Base-by-base conservation (phyloP, 805 yeast species). In the Barnettozyma vustinii region DNA sequence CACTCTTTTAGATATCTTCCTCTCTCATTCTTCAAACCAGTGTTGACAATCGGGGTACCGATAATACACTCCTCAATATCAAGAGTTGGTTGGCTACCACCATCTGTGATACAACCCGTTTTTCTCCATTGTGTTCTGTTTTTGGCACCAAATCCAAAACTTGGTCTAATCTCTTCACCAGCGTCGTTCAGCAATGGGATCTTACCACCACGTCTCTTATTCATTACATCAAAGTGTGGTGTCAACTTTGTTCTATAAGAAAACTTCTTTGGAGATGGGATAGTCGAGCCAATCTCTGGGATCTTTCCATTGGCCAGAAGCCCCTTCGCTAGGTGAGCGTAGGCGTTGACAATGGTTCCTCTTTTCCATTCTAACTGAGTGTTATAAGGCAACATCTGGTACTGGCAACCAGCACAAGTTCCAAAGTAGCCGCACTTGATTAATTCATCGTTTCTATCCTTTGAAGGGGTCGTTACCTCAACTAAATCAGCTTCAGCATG, bases 31-130 rank as follows among this genome's bases (percentile, higher is more conserved):
- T 64, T 61, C 75, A 92, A 70, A 1, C 96, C 97, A 42, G 71
- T 62, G 65, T 91, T 86, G 33, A 94, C 76, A 36, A 87, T 81
- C 2, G 72, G 69, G 0, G 98, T 94, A 6, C 96, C 98, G 56
- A 94, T 89, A 3, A 83, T 70, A 66, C 98, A 94, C 55, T 90
- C 97, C 64, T 94, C 99, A 54, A 94, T 91, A 65, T 94, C 99
- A 53, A 94, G 69, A 25, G 88, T 83, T 8, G 78, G 67, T 19
- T 72, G 75, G 36, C 73, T 67, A n/a, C 89, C 90, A 33, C 87
- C 87, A 44, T 62, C 61, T 7, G 62, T 56, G n/a, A 87, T 89
- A 30, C 87, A 87, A 42, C 62, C 59, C 7, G 64, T 57, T 32
- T 65, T 56, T 61, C 90, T 73, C 88, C 89, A 85, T 33, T 68